Evolutionary conservation across 2,329 filamentous ascomycete species (phyloP).

Genomic region (Graphiopsis chlorocephala): DNA sequence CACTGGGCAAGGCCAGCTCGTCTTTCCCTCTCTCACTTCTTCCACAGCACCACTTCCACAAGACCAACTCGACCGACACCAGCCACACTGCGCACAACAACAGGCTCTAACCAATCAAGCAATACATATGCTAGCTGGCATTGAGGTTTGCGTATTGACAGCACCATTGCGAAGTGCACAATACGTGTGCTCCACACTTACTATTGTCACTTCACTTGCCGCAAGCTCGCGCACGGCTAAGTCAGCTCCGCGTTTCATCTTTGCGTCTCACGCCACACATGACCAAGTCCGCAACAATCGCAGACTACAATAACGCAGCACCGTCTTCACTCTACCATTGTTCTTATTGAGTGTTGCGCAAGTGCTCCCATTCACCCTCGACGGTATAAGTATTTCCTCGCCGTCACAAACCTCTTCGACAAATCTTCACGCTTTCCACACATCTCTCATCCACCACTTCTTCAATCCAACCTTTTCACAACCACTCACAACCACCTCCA

Average conservation of each 20-base stretch:
- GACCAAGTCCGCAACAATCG: conserved; percentile 6
- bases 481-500: neutral
- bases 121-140: neutral
- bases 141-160: neutral
- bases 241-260: conserved; percentile 6
- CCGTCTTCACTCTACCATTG: neutral
- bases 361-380: neutral
- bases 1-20: neutral
- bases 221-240: neutral
- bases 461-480: neutral
- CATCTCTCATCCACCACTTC: neutral
- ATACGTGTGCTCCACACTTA: neutral
- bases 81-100: neutral
- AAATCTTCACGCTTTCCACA: neutral
- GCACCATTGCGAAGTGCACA: neutral
- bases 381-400: neutral
- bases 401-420: neutral
- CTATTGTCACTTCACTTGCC: neutral
- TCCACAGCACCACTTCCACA: neutral
- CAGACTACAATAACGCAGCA: conserved; percentile 5
- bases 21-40: neutral
- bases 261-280: neutral
- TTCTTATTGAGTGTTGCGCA: neutral
- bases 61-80: neutral
- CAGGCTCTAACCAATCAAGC: neutral